phyloP scores from a whole-genome alignment of 345 rosid genomes.

The Rhodamnia rubescens region DNA sequence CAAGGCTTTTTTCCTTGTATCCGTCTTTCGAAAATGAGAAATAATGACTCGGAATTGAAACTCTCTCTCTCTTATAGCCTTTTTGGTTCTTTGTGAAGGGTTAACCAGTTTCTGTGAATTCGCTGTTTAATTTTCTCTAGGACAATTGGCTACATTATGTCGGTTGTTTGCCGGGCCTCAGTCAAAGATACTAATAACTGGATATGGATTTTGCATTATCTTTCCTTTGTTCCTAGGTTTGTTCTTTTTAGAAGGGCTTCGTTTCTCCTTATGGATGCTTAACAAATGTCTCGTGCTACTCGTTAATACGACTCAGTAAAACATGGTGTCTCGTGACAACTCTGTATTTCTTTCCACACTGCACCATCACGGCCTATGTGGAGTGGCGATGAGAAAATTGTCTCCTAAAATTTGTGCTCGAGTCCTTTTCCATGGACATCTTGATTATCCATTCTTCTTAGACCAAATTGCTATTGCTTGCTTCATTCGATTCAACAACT shows the following conservation, averaged over 20 bases:
- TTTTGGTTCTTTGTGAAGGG: background rate
- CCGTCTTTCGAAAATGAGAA: too few relatives aligned
- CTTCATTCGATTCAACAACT: background rate
- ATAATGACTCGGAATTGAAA: background rate
- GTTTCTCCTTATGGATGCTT: background rate
- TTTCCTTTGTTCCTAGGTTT: background rate
- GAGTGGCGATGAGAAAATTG: background rate
- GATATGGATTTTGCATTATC: background rate
- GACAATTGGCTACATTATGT: background rate
- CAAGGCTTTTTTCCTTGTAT: too few relatives aligned
- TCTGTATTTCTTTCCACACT: background rate
- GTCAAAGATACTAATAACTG: background rate
- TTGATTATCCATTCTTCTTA: background rate
- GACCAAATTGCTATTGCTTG: background rate
- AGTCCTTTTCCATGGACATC: background rate
- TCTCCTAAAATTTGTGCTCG: background rate
- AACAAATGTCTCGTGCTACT: background rate
- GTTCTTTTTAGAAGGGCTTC: background rate
- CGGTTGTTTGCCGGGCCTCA: background rate
- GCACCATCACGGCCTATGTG: background rate
- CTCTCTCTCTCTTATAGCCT: background rate
- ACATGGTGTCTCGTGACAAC: background rate
- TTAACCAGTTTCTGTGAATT: background rate
- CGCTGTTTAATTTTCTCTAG: background rate
- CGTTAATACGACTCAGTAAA: background rate